Conservation (phyloP, 73 alveolate species). For the Paraurostyla sp. region DNA sequence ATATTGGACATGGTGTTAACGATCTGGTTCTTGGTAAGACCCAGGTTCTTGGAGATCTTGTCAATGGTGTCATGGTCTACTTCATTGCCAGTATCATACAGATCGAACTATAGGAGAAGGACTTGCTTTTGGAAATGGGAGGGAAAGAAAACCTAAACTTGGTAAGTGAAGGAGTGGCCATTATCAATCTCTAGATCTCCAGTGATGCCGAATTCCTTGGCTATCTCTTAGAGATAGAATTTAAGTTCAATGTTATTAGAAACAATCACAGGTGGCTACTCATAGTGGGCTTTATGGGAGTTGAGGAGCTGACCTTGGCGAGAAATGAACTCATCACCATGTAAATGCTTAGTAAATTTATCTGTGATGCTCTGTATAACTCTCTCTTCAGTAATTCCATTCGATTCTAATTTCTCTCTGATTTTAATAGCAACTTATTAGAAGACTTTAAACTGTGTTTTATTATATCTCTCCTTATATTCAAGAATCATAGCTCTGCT, state of each 20-base stretch:
- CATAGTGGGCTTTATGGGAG: conserved; percentile 50
- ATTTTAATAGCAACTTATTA: conserved; percentile 27
- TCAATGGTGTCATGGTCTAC: conserved; percentile 13
- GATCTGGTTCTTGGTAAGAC: neutral
- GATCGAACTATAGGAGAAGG: conserved; percentile 57
- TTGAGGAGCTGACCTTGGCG: conserved; percentile 54
- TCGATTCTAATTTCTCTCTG: conserved; percentile 13
- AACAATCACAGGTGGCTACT: conserved; percentile 58
- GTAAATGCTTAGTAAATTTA: conserved; percentile 58
- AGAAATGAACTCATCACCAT: conserved; percentile 46
- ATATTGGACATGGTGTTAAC: neutral
- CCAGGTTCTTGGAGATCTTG: conserved; percentile 3
- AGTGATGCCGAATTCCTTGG: conserved; percentile 66
- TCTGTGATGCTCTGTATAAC: conserved; percentile 19
- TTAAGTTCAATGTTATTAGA: conserved; percentile 58
- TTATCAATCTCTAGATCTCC: conserved; percentile 78
- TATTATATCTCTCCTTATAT: conserved; percentile 29
- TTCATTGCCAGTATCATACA: conserved; percentile 59
- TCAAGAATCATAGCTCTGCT: conserved; percentile 51
- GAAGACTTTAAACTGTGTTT: neutral
- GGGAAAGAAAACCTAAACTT: conserved; percentile 66
- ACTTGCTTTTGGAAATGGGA: conserved; percentile 48
- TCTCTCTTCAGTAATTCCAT: conserved; percentile 65
- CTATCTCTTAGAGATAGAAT: conserved; percentile 26
- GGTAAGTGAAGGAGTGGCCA: conserved; percentile 75